A percentile compares a stretch with the other conserved stretches of the same genome.
Evolutionary conservation across 306 rosid species (phyloP).

Genomic region (Rosa lucieae): DNA sequence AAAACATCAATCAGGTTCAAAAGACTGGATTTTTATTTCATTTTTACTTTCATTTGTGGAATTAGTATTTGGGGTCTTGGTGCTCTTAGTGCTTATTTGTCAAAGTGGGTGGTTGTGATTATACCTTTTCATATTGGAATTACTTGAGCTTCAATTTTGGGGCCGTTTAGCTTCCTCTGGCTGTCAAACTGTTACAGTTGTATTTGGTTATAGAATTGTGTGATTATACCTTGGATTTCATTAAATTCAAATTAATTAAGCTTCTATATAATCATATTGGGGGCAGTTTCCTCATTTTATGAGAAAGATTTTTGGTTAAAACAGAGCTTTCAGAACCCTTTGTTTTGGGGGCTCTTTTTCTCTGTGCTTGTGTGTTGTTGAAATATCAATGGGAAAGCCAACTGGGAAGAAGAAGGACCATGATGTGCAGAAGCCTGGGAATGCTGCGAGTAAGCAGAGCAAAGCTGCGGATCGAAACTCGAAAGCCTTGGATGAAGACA

Average conservation of each 20-base stretch:
- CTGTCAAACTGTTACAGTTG: neutral
- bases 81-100: neutral
- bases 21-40: neutral
- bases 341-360: slow-evolving; percentile 11
- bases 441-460: slow-evolving; percentile 36
- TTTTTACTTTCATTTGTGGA: neutral
- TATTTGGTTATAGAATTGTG: neutral
- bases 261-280: neutral
- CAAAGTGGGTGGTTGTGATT: slow-evolving; percentile 15
- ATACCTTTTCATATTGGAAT: neutral
- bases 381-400: slow-evolving; percentile 76
- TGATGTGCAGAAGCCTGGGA: slow-evolving; percentile 32
- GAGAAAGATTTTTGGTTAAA: slow-evolving; percentile 18
- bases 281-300: neutral
- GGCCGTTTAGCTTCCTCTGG: neutral
- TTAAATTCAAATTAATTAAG: neutral
- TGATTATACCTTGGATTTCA: neutral
- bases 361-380: neutral
- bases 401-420: slow-evolving; percentile 67
- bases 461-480: slow-evolving; percentile 43
- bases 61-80: neutral
- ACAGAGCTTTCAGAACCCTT: slow-evolving; percentile 28
- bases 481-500: slow-evolving; percentile 73
- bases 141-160: slow-evolving; percentile 1
- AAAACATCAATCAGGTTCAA: slow-evolving; percentile 1